Percentiles rank a stretch among this genome's conserved stretches.
Evolutionary conservation across 148 eudicot genomes (phyloP).

Genomic region (Vaccinium corymbosum): DNA sequence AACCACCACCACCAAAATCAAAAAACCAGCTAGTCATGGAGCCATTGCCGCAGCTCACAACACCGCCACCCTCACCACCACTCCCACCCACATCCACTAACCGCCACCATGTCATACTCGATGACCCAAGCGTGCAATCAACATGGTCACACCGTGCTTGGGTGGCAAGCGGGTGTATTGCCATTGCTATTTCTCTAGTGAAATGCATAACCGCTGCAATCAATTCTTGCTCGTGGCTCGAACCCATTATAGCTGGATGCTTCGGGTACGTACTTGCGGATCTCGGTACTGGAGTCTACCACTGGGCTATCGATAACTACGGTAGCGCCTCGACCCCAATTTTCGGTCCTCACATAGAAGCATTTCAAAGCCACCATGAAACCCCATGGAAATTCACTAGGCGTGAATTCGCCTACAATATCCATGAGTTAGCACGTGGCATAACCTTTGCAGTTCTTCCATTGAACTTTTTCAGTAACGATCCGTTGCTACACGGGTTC

Average conservation of each 20-base stretch:
- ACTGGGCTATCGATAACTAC: constrained; percentile 89
- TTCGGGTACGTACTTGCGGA: constrained; percentile 75
- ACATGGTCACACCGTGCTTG: constrained; percentile 79
- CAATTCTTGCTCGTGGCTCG: constrained; percentile 44
- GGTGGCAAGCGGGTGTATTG: constrained; percentile 68
- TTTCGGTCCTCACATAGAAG: constrained; percentile 68
- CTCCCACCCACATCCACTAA: not conserved
- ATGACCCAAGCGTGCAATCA: constrained; percentile 58
- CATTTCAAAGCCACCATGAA: constrained; percentile 81
- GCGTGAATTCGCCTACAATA: constrained; percentile 69
- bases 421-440: constrained; percentile 49
- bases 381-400: constrained; percentile 74
- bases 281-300: constrained; percentile 79
- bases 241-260: constrained; percentile 47
- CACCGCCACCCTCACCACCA: not conserved
- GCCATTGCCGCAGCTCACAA: not conserved
- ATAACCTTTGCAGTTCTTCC: constrained; percentile 54
- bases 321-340: constrained; percentile 60
- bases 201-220: constrained; percentile 34
- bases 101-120: constrained; percentile 15
- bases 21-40: constrained; percentile 17
- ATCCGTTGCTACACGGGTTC: constrained; percentile 50
- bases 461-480: constrained; percentile 28
- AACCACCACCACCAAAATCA: constrained; percentile 18
- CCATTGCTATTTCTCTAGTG: constrained; percentile 55